Evolutionary conservation across 176 grass and related monocot species (phyloP), one percentile per base, ranked within the genome.

Genomic region (Avena atlantica): DNA sequence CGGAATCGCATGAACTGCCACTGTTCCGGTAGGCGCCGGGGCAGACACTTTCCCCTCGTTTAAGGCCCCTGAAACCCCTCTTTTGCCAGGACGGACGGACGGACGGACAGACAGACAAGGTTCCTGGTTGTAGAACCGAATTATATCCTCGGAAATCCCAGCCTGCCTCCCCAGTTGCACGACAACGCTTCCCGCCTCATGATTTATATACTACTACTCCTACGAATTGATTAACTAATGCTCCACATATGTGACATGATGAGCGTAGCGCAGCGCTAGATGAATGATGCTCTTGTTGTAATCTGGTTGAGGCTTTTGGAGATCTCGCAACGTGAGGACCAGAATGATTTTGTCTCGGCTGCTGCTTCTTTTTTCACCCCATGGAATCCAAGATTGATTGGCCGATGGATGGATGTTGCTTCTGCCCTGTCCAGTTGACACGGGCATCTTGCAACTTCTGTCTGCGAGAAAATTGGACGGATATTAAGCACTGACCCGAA

Each of bases 11-110:
- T 88, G 82, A 63, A 51, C 56, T 2, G n/a, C 80, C 56, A 67
- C 49, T 76, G 60, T 64, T 42, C 10, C 40, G 55, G 67, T 42
- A 12, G 24, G 70, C 19, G 89, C 3, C 24, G 31, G 45, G 25
- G 81, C n/a, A 44, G 86, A 91, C 81, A 84, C 1, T 16, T 15
- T 3, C 59, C 86, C 89, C 70, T 62, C 52, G 86, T 81, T 91
- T n/a, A 53, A 63, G 89, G 86, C 44, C 31, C 70, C 70, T 34
- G 31, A 19, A 72, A 15, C 21, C 78, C 19, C 31, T 34, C 0
- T 80, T 25, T 45, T 61, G 60, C 70, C 12, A 73, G 24, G 75
- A 51, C 31, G 31, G 31, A 34, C 31, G 4, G 31, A 34, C 40
- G 24, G 75, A 51, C 31, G 31, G 31, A 34, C 31, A 34, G 31